A percentile compares a stretch with the other conserved stretches of the same genome.
phyloP scores from a whole-genome alignment of 495 filamentous ascomycete genomes.

The Trichoderma orchidacearum region DNA sequence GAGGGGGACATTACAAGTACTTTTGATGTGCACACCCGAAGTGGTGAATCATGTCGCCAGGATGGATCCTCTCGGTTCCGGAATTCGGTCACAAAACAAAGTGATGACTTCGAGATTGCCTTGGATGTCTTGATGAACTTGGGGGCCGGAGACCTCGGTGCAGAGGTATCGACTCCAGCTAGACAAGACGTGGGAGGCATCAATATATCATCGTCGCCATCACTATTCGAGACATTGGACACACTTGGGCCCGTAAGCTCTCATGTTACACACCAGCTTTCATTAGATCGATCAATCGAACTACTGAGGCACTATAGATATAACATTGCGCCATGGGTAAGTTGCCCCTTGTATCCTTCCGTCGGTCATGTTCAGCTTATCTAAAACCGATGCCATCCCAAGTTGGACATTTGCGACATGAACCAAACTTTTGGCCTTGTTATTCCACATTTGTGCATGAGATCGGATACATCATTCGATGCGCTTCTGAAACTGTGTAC shows the following conservation, averaged over 20 bases:
- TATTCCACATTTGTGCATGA: not conserved
- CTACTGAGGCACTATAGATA: constrained; percentile 5
- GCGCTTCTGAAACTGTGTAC: not conserved
- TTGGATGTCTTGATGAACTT: constrained; percentile 3
- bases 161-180: not conserved
- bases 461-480: not conserved
- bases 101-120: constrained; percentile 3
- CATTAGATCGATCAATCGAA: not conserved
- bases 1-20: not conserved
- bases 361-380: not conserved
- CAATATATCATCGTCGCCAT: not conserved
- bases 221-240: not conserved
- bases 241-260: not conserved
- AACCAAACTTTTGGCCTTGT: not conserved
- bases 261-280: not conserved
- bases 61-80: not conserved
- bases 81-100: not conserved
- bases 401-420: constrained; percentile 4
- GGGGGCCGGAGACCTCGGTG: not conserved
- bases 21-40: not conserved
- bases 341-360: not conserved
- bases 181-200: not conserved
- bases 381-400: not conserved
- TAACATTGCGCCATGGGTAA: constrained; percentile 5
- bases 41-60: not conserved